A percentile compares a stretch with the other conserved stretches of the same genome.
These are phyloP conservation scores for Juglanconis oblonga DNA, from an alignment of 2,329 filamentous ascomycete genomes.

Conservation along the genomic window DNA sequence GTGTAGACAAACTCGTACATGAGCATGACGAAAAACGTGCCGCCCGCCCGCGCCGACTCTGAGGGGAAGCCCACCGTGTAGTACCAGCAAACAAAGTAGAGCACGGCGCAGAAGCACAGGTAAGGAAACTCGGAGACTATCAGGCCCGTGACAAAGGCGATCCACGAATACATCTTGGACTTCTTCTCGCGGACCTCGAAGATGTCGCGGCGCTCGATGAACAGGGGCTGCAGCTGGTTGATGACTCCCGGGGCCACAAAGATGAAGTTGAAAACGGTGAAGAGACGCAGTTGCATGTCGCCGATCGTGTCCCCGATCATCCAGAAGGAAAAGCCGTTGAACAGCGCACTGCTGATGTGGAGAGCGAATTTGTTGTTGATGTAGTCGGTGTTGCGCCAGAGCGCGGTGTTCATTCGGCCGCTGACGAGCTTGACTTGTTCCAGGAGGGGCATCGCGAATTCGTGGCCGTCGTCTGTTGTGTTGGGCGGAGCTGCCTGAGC, in stretches of 20 bases:
- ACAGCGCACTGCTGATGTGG: slow-evolving; percentile 58
- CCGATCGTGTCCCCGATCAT: slow-evolving; percentile 51
- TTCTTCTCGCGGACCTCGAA: slow-evolving; percentile 78
- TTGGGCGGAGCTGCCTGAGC: slow-evolving; percentile 27
- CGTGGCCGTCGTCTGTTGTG: slow-evolving; percentile 32
- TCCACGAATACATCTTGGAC: slow-evolving; percentile 73
- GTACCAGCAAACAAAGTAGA: slow-evolving; percentile 67
- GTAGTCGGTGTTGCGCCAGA: slow-evolving; percentile 78
- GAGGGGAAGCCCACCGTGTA: slow-evolving; percentile 47
- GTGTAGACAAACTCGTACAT: slow-evolving; percentile 57
- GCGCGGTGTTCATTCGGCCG: slow-evolving; percentile 72
- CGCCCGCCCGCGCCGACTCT: slow-evolving; percentile 44
- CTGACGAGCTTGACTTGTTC: slow-evolving; percentile 65
- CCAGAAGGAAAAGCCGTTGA: slow-evolving; percentile 75
- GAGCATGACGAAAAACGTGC: slow-evolving; percentile 62
- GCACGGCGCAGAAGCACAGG: slow-evolving; percentile 60
- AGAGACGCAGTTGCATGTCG: slow-evolving; percentile 73
- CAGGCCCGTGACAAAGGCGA: slow-evolving; percentile 69
- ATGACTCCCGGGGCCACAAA: slow-evolving; percentile 71
- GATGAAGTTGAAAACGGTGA: slow-evolving; percentile 71
- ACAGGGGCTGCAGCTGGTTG: slow-evolving; percentile 73
- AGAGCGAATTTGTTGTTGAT: slow-evolving; percentile 71
- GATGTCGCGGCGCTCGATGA: slow-evolving; percentile 68
- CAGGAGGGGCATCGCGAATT: slow-evolving; percentile 75
- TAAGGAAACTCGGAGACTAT: slow-evolving; percentile 71